Evolutionary conservation across 2,329 filamentous ascomycete genomes (phyloP).

Genomic region (Pezicula radicicola): DNA sequence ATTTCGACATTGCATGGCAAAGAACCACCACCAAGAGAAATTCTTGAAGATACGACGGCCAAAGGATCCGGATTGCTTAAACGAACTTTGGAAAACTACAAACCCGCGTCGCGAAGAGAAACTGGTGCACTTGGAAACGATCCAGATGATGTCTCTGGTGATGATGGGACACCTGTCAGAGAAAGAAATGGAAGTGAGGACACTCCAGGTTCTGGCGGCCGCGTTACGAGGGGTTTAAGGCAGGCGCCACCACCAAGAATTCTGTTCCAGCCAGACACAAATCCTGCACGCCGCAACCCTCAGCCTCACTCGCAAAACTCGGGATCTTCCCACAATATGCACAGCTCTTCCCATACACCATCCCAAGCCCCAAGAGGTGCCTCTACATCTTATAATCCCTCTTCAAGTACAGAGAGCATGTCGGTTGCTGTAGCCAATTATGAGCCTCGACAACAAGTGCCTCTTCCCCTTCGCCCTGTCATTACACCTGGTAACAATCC

Average conservation of each 20-base stretch:
- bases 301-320: constrained; percentile 38
- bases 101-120: constrained; percentile 39
- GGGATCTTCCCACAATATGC: constrained; percentile 33
- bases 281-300: constrained; percentile 48
- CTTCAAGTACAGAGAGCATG: constrained; percentile 50
- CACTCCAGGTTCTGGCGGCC: constrained; percentile 47
- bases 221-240: constrained; percentile 64
- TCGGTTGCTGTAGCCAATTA: constrained; percentile 65
- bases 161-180: constrained; percentile 56
- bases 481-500: constrained; percentile 74
- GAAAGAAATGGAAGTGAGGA: constrained; percentile 48
- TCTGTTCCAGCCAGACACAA: constrained; percentile 79
- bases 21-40: constrained; percentile 83
- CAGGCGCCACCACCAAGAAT: constrained; percentile 83
- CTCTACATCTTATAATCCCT: constrained; percentile 46
- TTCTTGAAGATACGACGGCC: constrained; percentile 73
- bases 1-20: constrained; percentile 74
- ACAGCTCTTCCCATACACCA: constrained; percentile 23
- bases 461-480: constrained; percentile 69
- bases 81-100: constrained; percentile 75
- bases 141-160: constrained; percentile 56
- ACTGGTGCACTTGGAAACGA: constrained; percentile 45
- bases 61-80: constrained; percentile 79
- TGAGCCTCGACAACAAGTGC: constrained; percentile 60
- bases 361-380: constrained; percentile 29